Evolutionary conservation across 179 eudicot genomes (phyloP), one percentile per base, ranked within the genome.

Genomic region (Beta macrorhiza): DNA sequence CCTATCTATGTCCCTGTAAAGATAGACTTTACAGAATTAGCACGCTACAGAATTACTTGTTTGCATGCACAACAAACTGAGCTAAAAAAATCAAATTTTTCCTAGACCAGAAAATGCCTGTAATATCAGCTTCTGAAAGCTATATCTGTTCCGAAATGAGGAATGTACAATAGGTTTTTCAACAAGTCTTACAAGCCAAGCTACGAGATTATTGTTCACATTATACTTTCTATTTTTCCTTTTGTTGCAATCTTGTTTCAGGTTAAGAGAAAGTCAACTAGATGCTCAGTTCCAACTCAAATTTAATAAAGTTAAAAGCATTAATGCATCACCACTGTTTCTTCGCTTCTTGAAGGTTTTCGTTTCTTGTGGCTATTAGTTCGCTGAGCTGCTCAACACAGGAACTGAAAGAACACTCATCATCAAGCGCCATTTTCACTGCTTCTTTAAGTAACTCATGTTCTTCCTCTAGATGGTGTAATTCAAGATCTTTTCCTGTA

Each of bases 381-480:
- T 83, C 81, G 49, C 51, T 85, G 79, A 89, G 85, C 86, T 85
- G 87, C 42, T 61, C 77, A 67, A 76, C 75, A 64, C 85, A 83
- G 73, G 73, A 88, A 52, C 80, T 85, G 49, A 79, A 12, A 45
- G 88, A 80, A 55, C 79, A 83, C 63, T 88, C 81, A 69, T 83
- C 82, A 80, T 87, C 89, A 81, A 76, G 83, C 10, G 82, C 85
- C 93, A 91, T 84, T 72, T 82, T 84, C 75, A 37, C 82, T 14
- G 86, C 90, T 81, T 83, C 87, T 84, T 88, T 86, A 67, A 89
- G 84, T 81, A 88, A 49, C 58, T 83, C 81, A 45, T 82, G 84
- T 72, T 91, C 90, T 69, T 83, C 87, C 72, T 80, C 87, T 44
- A 79, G 83, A 75, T 76, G 79, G 55, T 82, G 84, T 53, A 78